Conservation (phyloP, 2,329 filamentous ascomycete genomes). For the Fusarium verticillioides region DNA sequence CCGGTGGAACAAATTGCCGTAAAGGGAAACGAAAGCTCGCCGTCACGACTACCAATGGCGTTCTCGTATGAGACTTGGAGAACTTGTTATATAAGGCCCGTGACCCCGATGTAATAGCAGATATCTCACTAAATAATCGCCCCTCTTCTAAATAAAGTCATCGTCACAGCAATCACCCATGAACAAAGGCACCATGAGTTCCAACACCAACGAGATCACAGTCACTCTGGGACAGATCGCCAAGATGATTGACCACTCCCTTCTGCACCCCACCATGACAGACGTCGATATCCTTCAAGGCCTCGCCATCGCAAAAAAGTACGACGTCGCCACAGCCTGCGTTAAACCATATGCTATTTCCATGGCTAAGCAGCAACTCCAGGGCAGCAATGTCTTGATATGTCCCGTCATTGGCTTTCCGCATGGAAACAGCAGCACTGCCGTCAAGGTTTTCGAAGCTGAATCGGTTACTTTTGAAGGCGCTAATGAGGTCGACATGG, state of each 20-base stretch:
- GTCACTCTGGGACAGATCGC: slow-evolving; percentile 60
- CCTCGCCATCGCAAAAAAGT: slow-evolving; percentile 58
- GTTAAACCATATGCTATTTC: slow-evolving; percentile 67
- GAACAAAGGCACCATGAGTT: rapidly evolving
- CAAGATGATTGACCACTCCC: slow-evolving; percentile 69
- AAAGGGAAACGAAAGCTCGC: rapidly evolving
- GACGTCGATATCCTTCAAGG: slow-evolving; percentile 63
- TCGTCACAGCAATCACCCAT: no score
- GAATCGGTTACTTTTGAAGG: slow-evolving; percentile 58
- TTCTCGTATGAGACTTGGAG: background rate
- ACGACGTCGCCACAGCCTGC: slow-evolving; percentile 66
- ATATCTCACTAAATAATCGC: rapidly evolving
- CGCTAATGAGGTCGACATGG: slow-evolving; percentile 68
- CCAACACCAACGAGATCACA: slow-evolving; percentile 38
- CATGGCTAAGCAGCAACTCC: slow-evolving; percentile 58
- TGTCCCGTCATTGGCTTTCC: slow-evolving; percentile 72
- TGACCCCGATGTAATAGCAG: no score
- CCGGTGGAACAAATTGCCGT: background rate
- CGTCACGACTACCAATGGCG: rapidly evolving
- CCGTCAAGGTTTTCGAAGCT: slow-evolving; percentile 66
- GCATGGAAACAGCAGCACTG: slow-evolving; percentile 65
- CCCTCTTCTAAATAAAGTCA: rapidly evolving
- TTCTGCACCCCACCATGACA: slow-evolving; percentile 71
- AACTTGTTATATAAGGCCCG: rapidly evolving
- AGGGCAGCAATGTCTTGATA: slow-evolving; percentile 59